A percentile compares a stretch with the other conserved stretches of the same genome.
Conservation (phyloP, 805 yeast genomes). For the Ogataea trehaloabstinens region DNA sequence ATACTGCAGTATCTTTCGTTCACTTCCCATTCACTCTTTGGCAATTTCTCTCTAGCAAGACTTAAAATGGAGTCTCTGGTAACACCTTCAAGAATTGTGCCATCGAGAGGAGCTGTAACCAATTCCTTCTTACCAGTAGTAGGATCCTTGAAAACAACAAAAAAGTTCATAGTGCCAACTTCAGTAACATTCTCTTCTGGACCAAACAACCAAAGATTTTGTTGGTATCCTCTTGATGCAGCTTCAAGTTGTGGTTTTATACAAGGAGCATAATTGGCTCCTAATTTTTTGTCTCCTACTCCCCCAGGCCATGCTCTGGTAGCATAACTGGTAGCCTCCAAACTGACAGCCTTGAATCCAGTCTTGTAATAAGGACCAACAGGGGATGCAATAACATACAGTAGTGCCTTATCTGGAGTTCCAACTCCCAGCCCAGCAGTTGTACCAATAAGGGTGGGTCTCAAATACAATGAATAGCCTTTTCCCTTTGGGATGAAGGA, state of each 20-base stretch:
- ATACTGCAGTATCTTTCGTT: constrained; percentile 84
- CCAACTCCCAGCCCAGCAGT: constrained; percentile 85
- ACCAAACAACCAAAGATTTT: constrained; percentile 95
- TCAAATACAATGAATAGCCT: constrained; percentile 88
- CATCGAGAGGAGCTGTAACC: constrained; percentile 95
- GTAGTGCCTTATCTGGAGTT: constrained; percentile 74
- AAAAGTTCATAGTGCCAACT: constrained; percentile 97
- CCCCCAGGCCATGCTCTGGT: constrained; percentile 99
- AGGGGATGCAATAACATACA: constrained; percentile 89
- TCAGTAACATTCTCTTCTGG: constrained; percentile 86
- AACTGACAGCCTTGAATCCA: constrained; percentile 91
- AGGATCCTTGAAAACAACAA: constrained; percentile 78
- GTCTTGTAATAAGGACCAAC: constrained; percentile 96
- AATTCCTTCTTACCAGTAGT: constrained; percentile 82
- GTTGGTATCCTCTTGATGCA: constrained; percentile 88
- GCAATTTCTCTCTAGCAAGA: constrained; percentile 73
- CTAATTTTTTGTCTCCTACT: constrained; percentile 92
- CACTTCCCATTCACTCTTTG: constrained; percentile 74
- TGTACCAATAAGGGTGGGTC: constrained; percentile 96
- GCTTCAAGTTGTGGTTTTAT: constrained; percentile 88
- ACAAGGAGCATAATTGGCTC: constrained; percentile 98
- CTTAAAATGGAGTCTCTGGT: constrained; percentile 85
- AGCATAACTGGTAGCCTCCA: constrained; percentile 94
- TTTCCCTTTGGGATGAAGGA: constrained; percentile 77
- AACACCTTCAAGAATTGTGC: constrained; percentile 95